Conservation (phyloP, 2,329 filamentous ascomycete species). For the Cladophialophora psammophila region DNA sequence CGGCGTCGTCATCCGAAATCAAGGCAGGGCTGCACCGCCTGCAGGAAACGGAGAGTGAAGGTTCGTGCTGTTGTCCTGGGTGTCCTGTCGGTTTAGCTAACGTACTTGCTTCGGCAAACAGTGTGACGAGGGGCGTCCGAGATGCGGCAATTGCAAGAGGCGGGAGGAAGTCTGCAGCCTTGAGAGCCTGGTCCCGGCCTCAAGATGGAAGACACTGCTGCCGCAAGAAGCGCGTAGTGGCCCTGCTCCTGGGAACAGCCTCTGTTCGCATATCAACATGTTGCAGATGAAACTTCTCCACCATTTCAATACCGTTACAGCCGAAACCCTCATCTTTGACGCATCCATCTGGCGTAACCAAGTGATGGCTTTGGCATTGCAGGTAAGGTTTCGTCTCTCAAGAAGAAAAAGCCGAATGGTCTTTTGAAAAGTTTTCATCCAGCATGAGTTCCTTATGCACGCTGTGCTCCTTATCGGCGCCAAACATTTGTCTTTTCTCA, state of each 20-base stretch:
- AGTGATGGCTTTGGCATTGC: background rate
- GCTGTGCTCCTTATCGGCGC: slow-evolving; percentile 8
- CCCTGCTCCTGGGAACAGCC: background rate
- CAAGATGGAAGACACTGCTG: background rate
- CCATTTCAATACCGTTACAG: slow-evolving; percentile 9
- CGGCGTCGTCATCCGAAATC: slow-evolving; percentile 46
- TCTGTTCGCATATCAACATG: slow-evolving; percentile 8
- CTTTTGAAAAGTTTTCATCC: background rate
- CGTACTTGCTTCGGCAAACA: background rate
- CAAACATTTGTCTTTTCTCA: slow-evolving; percentile 1
- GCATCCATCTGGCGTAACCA: background rate
- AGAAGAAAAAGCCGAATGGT: background rate
- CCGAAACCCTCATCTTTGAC: slow-evolving; percentile 8
- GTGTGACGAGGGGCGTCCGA: background rate
- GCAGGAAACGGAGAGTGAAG: slow-evolving; percentile 12
- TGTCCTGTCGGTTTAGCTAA: background rate
- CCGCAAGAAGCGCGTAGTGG: background rate
- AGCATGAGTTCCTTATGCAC: slow-evolving; percentile 19
- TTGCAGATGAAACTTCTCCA: slow-evolving; percentile 16
- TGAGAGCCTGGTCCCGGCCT: background rate
- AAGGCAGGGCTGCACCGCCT: background rate
- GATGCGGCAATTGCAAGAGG: background rate
- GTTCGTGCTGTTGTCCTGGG: background rate
- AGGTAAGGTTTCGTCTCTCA: background rate
- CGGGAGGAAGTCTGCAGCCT: background rate